Evolutionary conservation across 164 flowering plant genomes (phyloP), one percentile per base, ranked within the genome.

Genomic region (Sedum album): DNA sequence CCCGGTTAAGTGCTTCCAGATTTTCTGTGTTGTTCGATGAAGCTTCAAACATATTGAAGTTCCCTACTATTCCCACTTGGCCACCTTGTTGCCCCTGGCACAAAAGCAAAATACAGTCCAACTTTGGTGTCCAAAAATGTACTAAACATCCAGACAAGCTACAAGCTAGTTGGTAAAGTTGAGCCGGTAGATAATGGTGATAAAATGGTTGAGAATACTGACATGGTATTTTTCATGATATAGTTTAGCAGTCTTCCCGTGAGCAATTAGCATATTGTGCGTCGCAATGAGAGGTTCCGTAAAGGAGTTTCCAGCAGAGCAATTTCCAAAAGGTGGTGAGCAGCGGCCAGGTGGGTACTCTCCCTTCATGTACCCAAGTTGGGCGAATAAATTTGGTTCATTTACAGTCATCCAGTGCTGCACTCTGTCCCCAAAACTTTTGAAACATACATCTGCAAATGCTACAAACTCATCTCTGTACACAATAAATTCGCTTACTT

Each of bases 391-490:
- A 39, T 80, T 83, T 31, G 87, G 86, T 66, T 85, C 87, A 65
- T 82, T 85, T 63, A 85, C 65, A 11, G 86, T 85, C 18, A 46
- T 38, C 89, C 89, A 85, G 48, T 79, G 71, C 72, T 79, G 78
- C 38, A 85, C 84, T 49, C 85, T 63, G 60, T 83, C 84, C 10
- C 84, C 86, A 53, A 85, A 85, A 49, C 60, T 65, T 69, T 69
- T 65, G 61, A 82, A 83, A 68, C 89, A 85, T 6, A 68, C 68
- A n/a, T 82, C 73, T 0, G 85, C 81, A 72, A 74, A 82, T 61
- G 79, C 65, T 31, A 71, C 75, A 68, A 77, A 85, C 13, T 85
- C 89, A 36, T 75, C 72, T 82, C 89, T 85, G 71, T 39, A n/a
- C n/a, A n/a, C n/a, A n/a, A n/a, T n/a, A n/a, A n/a, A n/a, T n/a